phyloP scores from a whole-genome alignment of 345 rosid genomes.

The Trapa incisa region DNA sequence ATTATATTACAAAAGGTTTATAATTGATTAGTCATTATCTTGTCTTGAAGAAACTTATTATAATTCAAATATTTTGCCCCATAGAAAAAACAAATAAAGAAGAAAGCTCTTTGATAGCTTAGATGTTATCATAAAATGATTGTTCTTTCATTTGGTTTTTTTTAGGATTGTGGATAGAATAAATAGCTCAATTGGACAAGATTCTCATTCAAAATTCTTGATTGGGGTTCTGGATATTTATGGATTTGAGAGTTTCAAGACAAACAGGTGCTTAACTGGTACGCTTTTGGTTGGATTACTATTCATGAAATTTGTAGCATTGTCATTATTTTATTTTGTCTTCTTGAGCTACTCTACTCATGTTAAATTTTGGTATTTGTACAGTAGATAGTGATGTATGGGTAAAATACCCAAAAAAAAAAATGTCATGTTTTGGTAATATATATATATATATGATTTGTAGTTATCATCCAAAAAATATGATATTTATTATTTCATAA shows the following conservation, averaged over 20 bases:
- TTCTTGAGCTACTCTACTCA: background rate
- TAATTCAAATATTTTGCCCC: too few relatives aligned
- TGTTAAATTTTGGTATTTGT: background rate
- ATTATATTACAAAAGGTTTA: background rate
- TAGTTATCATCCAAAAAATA: too few relatives aligned
- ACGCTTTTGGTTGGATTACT: conserved; percentile 38
- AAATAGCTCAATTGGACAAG: conserved; percentile 84
- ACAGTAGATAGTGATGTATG: background rate
- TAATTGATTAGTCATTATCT: background rate
- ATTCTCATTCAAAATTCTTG: conserved; percentile 57
- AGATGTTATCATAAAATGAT: background rate
- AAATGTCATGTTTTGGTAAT: too few relatives aligned
- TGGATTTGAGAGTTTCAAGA: conserved; percentile 99
- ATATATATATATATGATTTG: too few relatives aligned
- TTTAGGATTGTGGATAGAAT: conserved; percentile 88
- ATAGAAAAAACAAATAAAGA: too few relatives aligned
- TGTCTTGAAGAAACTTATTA: too few relatives aligned
- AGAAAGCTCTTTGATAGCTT: background rate
- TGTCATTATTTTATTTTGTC: background rate
- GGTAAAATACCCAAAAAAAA: too few relatives aligned
- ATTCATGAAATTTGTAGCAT: background rate
- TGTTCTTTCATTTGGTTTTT: background rate
- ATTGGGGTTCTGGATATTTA: conserved; percentile 97
- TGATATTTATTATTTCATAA: too few relatives aligned
- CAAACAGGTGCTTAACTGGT: conserved; percentile 99